phyloP scores from a whole-genome alignment of 192 early-diverging fungal species.

The Backusella tarrabulga region DNA sequence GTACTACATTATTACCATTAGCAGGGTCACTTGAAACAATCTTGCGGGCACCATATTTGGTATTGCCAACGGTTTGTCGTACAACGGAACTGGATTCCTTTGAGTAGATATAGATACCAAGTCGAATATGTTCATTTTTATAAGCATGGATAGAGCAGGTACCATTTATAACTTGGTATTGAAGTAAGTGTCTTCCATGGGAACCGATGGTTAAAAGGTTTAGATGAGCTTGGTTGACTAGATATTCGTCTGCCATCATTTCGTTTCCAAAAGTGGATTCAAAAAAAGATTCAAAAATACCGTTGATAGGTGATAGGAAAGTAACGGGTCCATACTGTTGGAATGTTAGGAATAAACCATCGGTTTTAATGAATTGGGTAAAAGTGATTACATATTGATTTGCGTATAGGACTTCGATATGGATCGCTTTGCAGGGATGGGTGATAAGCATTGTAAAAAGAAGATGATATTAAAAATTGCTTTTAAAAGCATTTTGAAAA shows the following conservation, averaged over 20 bases:
- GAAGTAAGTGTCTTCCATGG: background rate
- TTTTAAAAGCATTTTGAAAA: background rate
- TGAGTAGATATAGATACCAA: background rate
- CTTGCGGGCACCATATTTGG: background rate
- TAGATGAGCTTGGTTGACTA: background rate
- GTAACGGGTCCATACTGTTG: background rate
- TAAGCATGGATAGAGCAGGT: background rate
- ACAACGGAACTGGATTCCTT: background rate
- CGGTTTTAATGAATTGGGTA: background rate
- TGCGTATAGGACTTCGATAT: background rate
- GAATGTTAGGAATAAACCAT: background rate
- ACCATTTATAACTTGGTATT: background rate
- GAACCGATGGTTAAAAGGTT: background rate
- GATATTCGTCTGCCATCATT: background rate
- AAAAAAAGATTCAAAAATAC: background rate
- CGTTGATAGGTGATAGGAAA: background rate
- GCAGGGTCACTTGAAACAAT: background rate
- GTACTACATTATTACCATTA: background rate
- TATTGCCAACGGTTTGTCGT: background rate
- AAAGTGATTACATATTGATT: background rate
- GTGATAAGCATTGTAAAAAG: background rate
- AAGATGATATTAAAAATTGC: background rate
- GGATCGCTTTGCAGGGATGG: background rate
- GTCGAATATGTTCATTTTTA: background rate
- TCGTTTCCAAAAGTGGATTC: background rate